These are phyloP conservation scores for Chlorociboria aeruginascens DNA, from an alignment of 495 filamentous ascomycete genomes.

Conservation along the genomic window DNA sequence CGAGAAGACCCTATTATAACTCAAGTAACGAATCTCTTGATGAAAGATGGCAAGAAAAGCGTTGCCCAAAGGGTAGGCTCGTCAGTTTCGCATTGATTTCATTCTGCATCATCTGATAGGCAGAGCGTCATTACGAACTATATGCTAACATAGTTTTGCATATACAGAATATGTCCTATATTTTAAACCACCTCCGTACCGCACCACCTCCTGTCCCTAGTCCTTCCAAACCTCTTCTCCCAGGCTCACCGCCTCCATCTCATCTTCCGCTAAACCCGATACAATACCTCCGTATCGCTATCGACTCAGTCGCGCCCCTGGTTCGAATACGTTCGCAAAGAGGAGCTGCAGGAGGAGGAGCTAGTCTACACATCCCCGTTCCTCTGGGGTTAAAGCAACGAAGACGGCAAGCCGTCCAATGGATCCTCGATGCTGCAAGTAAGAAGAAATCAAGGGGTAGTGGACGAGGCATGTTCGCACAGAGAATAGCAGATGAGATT, in stretches of 20 bases:
- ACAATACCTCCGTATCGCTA: constrained; percentile 70
- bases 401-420: constrained; percentile 62
- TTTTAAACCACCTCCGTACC: constrained; percentile 82
- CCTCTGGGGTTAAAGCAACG: constrained; percentile 66
- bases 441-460: constrained; percentile 55
- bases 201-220: constrained; percentile 60
- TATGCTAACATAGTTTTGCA: constrained; percentile 5
- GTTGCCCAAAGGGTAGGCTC: constrained; percentile 65
- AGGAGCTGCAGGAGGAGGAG: constrained; percentile 77
- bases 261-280: constrained; percentile 71
- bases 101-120: constrained; percentile 6
- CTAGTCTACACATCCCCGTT: constrained; percentile 67
- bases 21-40: constrained; percentile 81
- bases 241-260: constrained; percentile 54
- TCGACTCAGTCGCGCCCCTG: constrained; percentile 91
- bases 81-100: constrained; percentile 11
- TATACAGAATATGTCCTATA: constrained; percentile 65
- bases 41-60: constrained; percentile 78
- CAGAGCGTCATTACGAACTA: not conserved
- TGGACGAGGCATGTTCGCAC: constrained; percentile 52
- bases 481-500: constrained; percentile 77
- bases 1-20: constrained; percentile 72
- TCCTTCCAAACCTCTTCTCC: constrained; percentile 56
- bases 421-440: constrained; percentile 74
- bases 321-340: constrained; percentile 62